Conservation (phyloP, 768 basidiomycete species). For the Russula brevipes region DNA sequence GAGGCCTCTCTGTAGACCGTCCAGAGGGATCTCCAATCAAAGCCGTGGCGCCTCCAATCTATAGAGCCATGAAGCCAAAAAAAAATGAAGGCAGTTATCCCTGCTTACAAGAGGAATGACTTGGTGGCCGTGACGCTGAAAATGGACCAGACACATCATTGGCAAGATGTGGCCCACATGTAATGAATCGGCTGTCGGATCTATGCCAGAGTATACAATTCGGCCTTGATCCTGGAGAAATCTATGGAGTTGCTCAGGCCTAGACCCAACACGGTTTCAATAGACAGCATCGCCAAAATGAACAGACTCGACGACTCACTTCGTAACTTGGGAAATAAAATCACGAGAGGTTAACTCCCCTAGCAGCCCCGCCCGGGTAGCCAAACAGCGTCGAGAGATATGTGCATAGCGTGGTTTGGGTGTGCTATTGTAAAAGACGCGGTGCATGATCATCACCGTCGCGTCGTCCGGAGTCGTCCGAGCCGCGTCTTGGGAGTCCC, state of each 20-base stretch:
- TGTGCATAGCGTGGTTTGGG: not conserved
- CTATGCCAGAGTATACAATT: slow-evolving; percentile 81
- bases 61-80: slow-evolving; percentile 10
- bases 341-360: slow-evolving; percentile 20
- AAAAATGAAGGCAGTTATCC: not conserved
- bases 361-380: not conserved
- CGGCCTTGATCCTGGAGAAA: slow-evolving; percentile 30
- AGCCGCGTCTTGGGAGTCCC: no score
- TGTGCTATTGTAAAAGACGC: not conserved
- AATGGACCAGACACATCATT: slow-evolving; percentile 80
- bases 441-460: slow-evolving; percentile 3
- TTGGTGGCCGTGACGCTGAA: slow-evolving; percentile 77
- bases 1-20: slow-evolving; percentile 70
- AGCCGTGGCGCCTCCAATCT: slow-evolving; percentile 97
- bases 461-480: not conserved
- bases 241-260: slow-evolving; percentile 20
- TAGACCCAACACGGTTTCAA: not conserved
- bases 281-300: not conserved
- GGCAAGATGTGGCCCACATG: slow-evolving; percentile 95
- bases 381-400: not conserved
- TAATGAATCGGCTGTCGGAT: slow-evolving; percentile 84
- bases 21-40: slow-evolving; percentile 98
- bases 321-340: slow-evolving; percentile 24
- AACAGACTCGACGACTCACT: slow-evolving; percentile 6
- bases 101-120: slow-evolving; percentile 76